Evolutionary conservation across 768 basidiomycete genomes (phyloP).

Genomic region (Jaapia argillacea): DNA sequence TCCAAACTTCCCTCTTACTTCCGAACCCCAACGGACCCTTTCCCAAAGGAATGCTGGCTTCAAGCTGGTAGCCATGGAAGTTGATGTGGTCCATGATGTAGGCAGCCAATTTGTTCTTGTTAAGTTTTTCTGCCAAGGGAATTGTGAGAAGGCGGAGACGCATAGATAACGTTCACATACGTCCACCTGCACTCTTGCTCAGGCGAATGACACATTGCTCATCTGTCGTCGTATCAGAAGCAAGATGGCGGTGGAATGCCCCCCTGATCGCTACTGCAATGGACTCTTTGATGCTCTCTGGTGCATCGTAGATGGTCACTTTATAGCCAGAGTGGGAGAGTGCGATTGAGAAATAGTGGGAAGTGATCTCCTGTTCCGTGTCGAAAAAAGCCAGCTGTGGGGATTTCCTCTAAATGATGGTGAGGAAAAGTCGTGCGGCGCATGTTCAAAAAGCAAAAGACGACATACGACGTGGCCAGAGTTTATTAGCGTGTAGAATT

Average conservation of each 20-base stretch:
- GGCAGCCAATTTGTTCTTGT: constrained; percentile 47
- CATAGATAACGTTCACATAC: background rate
- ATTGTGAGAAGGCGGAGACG: too few relatives aligned
- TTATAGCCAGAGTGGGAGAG: constrained; percentile 53
- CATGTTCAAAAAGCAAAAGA: too few relatives aligned
- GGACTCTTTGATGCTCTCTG: constrained; percentile 25
- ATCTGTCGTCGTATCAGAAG: constrained; percentile 14
- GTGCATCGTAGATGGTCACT: constrained; percentile 34
- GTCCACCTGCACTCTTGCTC: background rate
- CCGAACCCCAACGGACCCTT: constrained; percentile 28
- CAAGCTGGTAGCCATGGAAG: constrained; percentile 48
- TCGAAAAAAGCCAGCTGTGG: constrained; percentile 64
- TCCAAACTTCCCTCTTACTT: constrained; percentile 46
- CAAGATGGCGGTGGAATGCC: constrained; percentile 32
- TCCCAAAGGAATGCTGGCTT: constrained; percentile 57
- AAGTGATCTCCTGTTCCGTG: constrained; percentile 28
- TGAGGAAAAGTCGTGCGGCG: too few relatives aligned
- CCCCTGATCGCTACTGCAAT: constrained; percentile 28
- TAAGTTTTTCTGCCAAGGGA: constrained; percentile 14
- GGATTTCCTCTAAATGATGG: constrained; percentile 24
- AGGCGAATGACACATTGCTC: background rate
- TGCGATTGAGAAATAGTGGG: constrained; percentile 55
- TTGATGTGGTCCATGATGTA: constrained; percentile 53
- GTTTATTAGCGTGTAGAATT: constrained; percentile 56
- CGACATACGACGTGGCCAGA: constrained; percentile 38